Evolutionary conservation across 2,329 filamentous ascomycete species (phyloP).

Genomic region (Pseudogymnoascus sp.): DNA sequence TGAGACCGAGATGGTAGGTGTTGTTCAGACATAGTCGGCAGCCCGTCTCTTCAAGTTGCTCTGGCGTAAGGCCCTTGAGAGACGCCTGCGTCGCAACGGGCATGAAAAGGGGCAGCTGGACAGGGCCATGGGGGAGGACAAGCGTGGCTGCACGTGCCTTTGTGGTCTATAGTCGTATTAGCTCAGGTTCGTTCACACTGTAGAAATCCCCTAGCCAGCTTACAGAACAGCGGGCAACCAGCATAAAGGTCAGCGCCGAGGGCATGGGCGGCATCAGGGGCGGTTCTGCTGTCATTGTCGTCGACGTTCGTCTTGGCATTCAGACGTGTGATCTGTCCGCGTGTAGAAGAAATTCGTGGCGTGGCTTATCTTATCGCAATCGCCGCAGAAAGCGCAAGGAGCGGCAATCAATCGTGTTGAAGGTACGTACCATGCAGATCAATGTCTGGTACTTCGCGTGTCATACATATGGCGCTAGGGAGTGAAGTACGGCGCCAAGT

Average conservation of each 20-base stretch:
- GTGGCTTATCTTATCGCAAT: not conserved
- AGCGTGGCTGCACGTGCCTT: slow-evolving; percentile 85
- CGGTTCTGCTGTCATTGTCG: slow-evolving; percentile 35
- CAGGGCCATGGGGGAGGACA: slow-evolving; percentile 81
- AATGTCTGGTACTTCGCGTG: slow-evolving; percentile 1
- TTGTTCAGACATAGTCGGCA: slow-evolving; percentile 94
- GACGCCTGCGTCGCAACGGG: slow-evolving; percentile 95
- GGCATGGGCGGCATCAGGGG: slow-evolving; percentile 33
- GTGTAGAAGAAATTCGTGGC: not conserved
- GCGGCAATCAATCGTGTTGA: not conserved
- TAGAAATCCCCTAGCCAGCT: slow-evolving; percentile 26
- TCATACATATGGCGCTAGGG: not conserved
- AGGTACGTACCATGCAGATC: not conserved
- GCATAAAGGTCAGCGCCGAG: slow-evolving; percentile 68
- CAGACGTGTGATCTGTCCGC: not conserved
- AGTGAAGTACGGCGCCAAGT: not conserved
- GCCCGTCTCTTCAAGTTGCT: slow-evolving; percentile 80
- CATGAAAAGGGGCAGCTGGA: slow-evolving; percentile 94
- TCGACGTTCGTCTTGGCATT: slow-evolving; percentile 19
- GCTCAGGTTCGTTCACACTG: slow-evolving; percentile 12
- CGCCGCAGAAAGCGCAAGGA: not conserved
- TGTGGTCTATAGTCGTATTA: slow-evolving; percentile 56
- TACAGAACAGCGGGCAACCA: slow-evolving; percentile 73
- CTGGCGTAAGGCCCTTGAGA: slow-evolving; percentile 85
- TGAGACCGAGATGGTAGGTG: slow-evolving; percentile 92